phyloP scores from a whole-genome alignment of 371 early-diverging fungal species.

The Rhizomucor pusillus region DNA sequence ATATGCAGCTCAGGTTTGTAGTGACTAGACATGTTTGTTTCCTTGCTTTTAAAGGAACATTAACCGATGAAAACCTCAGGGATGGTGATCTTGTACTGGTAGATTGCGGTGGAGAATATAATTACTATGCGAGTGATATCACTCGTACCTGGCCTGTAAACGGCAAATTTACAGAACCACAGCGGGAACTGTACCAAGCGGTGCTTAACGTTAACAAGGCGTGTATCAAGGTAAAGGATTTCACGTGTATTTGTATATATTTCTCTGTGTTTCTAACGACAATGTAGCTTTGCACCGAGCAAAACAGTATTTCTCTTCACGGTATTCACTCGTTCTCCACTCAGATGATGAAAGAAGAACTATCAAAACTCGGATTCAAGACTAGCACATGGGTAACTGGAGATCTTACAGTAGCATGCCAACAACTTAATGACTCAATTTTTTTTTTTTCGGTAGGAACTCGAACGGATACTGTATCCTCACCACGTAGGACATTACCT shows the following conservation, averaged over 20 bases:
- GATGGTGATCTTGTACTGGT: conserved; percentile 85
- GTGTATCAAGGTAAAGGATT: conserved; percentile 69
- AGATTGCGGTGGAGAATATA: conserved; percentile 92
- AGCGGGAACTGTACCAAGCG: conserved; percentile 81
- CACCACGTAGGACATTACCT: conserved; percentile 96
- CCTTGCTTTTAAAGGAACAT: too few species aligned
- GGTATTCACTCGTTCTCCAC: conserved; percentile 77
- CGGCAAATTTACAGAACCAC: conserved; percentile 81
- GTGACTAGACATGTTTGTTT: not conserved
- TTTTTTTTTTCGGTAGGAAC: conserved; percentile 52
- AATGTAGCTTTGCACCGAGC: conserved; percentile 66
- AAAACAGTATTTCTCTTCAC: conserved; percentile 70
- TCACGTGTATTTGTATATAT: not conserved
- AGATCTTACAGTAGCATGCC: not conserved
- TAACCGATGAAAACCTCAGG: too few species aligned
- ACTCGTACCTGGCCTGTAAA: conserved; percentile 94
- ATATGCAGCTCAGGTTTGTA: conserved; percentile 57
- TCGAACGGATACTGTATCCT: conserved; percentile 79
- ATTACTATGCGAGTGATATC: conserved; percentile 88
- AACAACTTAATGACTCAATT: too few species aligned
- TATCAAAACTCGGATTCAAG: conserved; percentile 65
- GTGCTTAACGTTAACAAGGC: conserved; percentile 85
- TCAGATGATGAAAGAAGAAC: conserved; percentile 59
- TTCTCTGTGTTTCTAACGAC: not conserved
- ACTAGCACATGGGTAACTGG: conserved; percentile 47